Evolutionary conservation across 192 early-diverging fungal genomes (phyloP).

Genomic region (Anaeromyces robustus): DNA sequence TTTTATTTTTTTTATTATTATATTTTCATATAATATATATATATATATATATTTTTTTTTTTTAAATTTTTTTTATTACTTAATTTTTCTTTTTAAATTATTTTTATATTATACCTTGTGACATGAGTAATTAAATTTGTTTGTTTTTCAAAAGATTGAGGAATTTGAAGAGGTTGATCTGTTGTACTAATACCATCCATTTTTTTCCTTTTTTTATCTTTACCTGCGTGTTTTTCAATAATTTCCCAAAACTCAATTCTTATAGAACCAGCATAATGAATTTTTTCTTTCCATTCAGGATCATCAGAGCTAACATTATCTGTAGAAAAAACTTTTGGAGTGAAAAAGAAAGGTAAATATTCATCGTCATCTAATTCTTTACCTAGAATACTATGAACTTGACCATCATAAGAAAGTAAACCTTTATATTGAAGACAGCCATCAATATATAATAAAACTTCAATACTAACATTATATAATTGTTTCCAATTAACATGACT

Average conservation of each 20-base stretch:
- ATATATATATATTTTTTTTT: too few relatives aligned
- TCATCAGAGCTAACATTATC: background rate
- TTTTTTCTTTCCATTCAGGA: background rate
- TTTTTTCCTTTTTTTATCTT: background rate
- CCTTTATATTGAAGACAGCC: background rate
- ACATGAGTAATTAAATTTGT: background rate
- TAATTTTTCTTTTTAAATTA: too few relatives aligned
- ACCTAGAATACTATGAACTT: background rate
- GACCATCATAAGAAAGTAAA: background rate
- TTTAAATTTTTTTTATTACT: too few relatives aligned
- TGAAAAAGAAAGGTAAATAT: background rate
- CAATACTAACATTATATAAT: background rate
- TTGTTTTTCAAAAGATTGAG: background rate
- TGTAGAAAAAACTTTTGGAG: background rate
- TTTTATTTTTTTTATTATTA: too few relatives aligned
- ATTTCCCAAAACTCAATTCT: background rate
- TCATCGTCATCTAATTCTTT: background rate
- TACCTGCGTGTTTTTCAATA: background rate
- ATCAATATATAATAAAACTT: background rate
- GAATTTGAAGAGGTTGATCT: background rate
- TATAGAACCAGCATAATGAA: background rate
- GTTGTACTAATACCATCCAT: background rate
- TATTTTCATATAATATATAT: too few relatives aligned
- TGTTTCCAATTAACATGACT: background rate
- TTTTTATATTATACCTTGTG: too few relatives aligned